These are phyloP conservation scores for Mycena alexandri DNA, from an alignment of 768 basidiomycete genomes.

Conservation along the genomic window DNA sequence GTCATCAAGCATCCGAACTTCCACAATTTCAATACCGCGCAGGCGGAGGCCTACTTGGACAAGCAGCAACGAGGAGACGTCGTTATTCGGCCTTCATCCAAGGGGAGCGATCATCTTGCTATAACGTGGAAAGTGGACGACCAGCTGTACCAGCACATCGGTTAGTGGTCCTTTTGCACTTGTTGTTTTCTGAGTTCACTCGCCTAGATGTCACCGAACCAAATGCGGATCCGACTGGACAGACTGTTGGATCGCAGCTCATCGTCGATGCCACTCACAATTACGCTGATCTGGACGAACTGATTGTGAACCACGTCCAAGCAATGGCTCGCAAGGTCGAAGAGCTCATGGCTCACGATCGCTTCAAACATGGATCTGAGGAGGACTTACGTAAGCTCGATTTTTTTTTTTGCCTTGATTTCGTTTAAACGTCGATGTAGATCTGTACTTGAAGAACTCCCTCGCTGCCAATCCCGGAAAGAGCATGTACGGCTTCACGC, in stretches of 20 bases:
- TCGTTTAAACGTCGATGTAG: constrained; percentile 54
- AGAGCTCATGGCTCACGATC: constrained; percentile 95
- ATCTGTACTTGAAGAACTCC: constrained; percentile 89
- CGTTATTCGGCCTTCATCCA: constrained; percentile 95
- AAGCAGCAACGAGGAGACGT: constrained; percentile 96
- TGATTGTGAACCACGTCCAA: constrained; percentile 97
- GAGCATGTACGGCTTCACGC: constrained; percentile 95
- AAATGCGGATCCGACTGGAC: constrained; percentile 80
- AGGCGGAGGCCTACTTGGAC: constrained; percentile 91
- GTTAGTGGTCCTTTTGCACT: constrained; percentile 59
- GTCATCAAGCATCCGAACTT: constrained; percentile 99
- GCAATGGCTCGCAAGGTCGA: constrained; percentile 94
- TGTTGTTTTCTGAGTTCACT: constrained; percentile 17
- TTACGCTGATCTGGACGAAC: constrained; percentile 95
- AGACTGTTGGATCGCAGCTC: constrained; percentile 72
- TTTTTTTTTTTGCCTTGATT: constrained; percentile 16
- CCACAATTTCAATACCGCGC: constrained; percentile 91
- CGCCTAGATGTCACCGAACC: constrained; percentile 81
- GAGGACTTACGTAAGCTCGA: constrained; percentile 82
- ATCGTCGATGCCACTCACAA: constrained; percentile 82
- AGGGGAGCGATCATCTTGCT: constrained; percentile 92
- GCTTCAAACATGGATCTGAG: constrained; percentile 90
- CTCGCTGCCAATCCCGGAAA: constrained; percentile 94
- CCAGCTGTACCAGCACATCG: constrained; percentile 95
- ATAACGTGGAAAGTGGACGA: constrained; percentile 99